These are phyloP conservation scores for Alternaria burnsii DNA, from an alignment of 2,329 filamentous ascomycete species.

Conservation along the genomic window DNA sequence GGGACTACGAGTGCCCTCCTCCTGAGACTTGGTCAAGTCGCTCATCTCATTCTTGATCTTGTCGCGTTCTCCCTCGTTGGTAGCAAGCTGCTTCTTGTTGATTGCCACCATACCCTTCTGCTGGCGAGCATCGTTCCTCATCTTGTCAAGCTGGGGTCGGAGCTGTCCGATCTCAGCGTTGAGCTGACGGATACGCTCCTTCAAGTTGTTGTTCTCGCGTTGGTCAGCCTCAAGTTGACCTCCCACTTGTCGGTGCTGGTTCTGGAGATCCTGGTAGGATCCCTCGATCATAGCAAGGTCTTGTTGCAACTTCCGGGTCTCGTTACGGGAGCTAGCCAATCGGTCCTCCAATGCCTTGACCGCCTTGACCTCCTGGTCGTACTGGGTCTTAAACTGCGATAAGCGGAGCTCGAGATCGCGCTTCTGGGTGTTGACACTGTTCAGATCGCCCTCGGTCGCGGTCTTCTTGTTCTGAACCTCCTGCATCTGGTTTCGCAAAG, in stretches of 20 bases:
- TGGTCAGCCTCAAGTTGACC: conserved; percentile 84
- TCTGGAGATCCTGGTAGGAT: conserved; percentile 80
- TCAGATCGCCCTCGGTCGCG: conserved; percentile 81
- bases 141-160: conserved; percentile 91
- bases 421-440: conserved; percentile 84
- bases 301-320: conserved; percentile 83
- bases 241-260: conserved; percentile 79
- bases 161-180: conserved; percentile 85
- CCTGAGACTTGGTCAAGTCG: conserved; percentile 69
- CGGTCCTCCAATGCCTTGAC: conserved; percentile 87
- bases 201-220: conserved; percentile 83
- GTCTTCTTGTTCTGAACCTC: conserved; percentile 85
- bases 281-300: conserved; percentile 86
- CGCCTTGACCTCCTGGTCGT: conserved; percentile 91
- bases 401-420: conserved; percentile 90
- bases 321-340: conserved; percentile 75
- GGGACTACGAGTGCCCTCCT: conserved; percentile 56
- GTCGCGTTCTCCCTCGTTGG: conserved; percentile 87
- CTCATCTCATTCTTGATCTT: conserved; percentile 83
- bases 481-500: conserved; percentile 91
- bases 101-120: conserved; percentile 97
- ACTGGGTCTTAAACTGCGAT: conserved; percentile 83
- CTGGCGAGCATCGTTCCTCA: conserved; percentile 89
- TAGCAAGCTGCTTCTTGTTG: conserved; percentile 96
- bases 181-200: conserved; percentile 84